Percentiles rank a stretch among this genome's conserved stretches.
These are phyloP conservation scores for Brasilioporus rufonigricans DNA, from an alignment of 768 basidiomycete species.

Conservation along the genomic window DNA sequence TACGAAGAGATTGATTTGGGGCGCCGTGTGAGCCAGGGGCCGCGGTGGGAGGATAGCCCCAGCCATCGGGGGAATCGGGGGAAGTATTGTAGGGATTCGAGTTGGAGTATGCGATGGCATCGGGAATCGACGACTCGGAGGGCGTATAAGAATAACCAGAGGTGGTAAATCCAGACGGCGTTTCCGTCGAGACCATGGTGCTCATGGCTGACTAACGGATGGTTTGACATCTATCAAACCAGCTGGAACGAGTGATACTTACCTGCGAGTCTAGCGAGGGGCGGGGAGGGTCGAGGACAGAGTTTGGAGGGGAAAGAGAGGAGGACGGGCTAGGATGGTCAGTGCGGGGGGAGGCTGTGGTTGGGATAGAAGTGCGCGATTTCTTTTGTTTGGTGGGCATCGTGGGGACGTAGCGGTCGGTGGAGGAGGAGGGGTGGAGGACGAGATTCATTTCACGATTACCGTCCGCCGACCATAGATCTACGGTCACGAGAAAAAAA, in stretches of 20 bases:
- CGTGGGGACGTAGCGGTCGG: constrained; percentile 64
- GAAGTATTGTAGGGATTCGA: constrained; percentile 42
- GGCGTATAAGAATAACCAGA: constrained; percentile 43
- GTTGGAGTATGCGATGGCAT: constrained; percentile 41
- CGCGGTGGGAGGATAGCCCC: constrained; percentile 47
- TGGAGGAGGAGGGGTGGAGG: constrained; percentile 73
- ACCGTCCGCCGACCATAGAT: constrained; percentile 85
- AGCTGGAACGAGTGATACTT: background rate
- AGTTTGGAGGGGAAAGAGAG: constrained; percentile 46
- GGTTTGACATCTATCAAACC: background rate
- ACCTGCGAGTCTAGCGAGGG: constrained; percentile 46
- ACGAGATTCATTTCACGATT: constrained; percentile 87
- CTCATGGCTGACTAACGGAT: constrained; percentile 31
- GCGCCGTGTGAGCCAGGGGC: constrained; percentile 38
- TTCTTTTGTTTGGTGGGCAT: constrained; percentile 38
- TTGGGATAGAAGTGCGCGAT: constrained; percentile 31
- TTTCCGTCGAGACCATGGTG: constrained; percentile 37
- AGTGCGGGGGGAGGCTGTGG: constrained; percentile 30
- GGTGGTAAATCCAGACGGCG: constrained; percentile 38
- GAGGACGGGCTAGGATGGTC: constrained; percentile 47
- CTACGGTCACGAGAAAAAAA: constrained; percentile 90
- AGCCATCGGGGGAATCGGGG: constrained; percentile 46
- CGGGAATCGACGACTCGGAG: constrained; percentile 39
- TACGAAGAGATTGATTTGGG: constrained; percentile 50
- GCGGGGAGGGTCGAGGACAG: constrained; percentile 39